Conservation (phyloP, 1,284 basidiomycete genomes). For the Leccinum fallax region DNA sequence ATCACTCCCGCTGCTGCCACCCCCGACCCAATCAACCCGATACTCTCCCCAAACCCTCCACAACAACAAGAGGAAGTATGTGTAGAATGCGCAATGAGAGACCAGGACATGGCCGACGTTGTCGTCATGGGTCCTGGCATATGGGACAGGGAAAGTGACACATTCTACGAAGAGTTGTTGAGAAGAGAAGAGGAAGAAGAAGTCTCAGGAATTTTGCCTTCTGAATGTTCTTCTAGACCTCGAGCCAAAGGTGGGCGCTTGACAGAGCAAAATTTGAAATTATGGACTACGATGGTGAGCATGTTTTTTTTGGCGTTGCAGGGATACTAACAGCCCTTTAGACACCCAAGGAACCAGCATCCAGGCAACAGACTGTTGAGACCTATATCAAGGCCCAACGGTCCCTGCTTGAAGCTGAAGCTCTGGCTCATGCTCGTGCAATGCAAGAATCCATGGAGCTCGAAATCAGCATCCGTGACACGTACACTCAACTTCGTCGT, state of each 20-base stretch:
- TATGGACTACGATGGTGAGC: conserved; percentile 86
- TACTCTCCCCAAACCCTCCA: conserved; percentile 52
- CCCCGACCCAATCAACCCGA: conserved; percentile 58
- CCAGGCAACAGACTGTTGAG: conserved; percentile 72
- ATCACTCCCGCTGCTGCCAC: conserved; percentile 58
- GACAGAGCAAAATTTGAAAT: conserved; percentile 80
- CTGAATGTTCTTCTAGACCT: conserved; percentile 56
- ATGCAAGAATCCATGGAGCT: conserved; percentile 75
- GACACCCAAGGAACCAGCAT: conserved; percentile 80
- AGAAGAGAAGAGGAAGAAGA: conserved; percentile 75
- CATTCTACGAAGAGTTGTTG: conserved; percentile 77
- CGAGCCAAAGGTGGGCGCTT: conserved; percentile 68
- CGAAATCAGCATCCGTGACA: conserved; percentile 74
- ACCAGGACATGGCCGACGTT: conserved; percentile 97
- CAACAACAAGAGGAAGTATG: conserved; percentile 80
- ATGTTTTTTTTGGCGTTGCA: conserved; percentile 15
- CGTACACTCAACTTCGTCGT: conserved; percentile 74
- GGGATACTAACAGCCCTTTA: conserved; percentile 30
- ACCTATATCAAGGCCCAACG: conserved; percentile 73
- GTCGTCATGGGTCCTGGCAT: conserved; percentile 83
- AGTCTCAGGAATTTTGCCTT: conserved; percentile 45
- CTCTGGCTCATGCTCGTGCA: conserved; percentile 70
- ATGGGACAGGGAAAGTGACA: conserved; percentile 93
- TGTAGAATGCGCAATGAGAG: conserved; percentile 98
- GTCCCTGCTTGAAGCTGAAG: conserved; percentile 72